A percentile compares a stretch with the other conserved stretches of the same genome.
Conservation (phyloP, 352 stramenopile species). For the Pythium myriotylum region DNA sequence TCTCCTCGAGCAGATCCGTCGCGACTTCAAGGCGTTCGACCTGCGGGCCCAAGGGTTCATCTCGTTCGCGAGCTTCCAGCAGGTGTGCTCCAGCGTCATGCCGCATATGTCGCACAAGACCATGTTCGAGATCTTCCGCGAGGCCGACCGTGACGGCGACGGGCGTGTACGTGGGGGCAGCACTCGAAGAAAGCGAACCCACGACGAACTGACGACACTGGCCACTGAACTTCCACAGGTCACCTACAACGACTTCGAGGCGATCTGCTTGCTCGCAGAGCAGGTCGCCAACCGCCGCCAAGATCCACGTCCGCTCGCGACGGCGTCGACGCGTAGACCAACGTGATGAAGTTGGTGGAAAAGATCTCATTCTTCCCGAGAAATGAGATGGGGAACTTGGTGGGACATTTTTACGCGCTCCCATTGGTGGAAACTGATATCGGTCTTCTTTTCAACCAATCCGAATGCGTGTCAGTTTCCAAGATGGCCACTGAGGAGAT, state of each 20-base stretch:
- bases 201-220: no score
- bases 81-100: slow-evolving; percentile 41
- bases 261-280: slow-evolving; percentile 52
- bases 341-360: background rate
- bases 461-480: slow-evolving; percentile 18
- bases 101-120: slow-evolving; percentile 42
- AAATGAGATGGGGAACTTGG: slow-evolving; percentile 1
- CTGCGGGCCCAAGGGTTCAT: slow-evolving; percentile 63
- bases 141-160: slow-evolving; percentile 62
- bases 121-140: slow-evolving; percentile 41
- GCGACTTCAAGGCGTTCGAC: slow-evolving; percentile 70
- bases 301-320: background rate
- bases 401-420: background rate
- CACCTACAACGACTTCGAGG: slow-evolving; percentile 70
- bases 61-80: slow-evolving; percentile 56
- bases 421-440: no score
- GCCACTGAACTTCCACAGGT: no score
- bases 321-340: background rate
- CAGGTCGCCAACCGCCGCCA: slow-evolving; percentile 23
- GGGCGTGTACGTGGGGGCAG: slow-evolving; percentile 35
- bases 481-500: background rate
- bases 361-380: background rate
- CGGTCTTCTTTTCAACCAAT: slow-evolving; percentile 29
- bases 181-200: background rate
- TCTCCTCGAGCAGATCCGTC: slow-evolving; percentile 55